Conservation (phyloP, 768 basidiomycete species). For the Lentinus tigrinus region DNA sequence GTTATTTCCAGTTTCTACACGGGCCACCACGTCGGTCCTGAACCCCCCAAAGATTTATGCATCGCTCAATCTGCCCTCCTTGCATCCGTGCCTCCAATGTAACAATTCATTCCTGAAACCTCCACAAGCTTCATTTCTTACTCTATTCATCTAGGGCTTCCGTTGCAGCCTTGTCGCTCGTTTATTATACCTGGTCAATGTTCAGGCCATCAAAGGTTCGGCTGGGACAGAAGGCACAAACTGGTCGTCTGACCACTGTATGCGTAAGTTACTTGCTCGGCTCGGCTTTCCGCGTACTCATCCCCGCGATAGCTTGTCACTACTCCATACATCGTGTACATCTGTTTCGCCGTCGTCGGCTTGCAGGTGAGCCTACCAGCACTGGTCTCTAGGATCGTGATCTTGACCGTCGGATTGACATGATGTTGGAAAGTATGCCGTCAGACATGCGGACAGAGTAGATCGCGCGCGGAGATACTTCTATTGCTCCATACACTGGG, state of each 20-base stretch:
- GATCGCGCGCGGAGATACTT: conserved; percentile 24
- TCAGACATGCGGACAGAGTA: conserved; percentile 23
- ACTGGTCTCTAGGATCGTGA: background rate
- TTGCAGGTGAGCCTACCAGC: conserved; percentile 11
- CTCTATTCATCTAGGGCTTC: conserved; percentile 8
- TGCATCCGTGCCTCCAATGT: conserved; percentile 22
- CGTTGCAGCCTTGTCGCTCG: conserved; percentile 13
- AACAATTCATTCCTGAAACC: background rate
- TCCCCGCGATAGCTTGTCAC: conserved; percentile 9
- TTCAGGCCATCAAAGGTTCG: conserved; percentile 2
- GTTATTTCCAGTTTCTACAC: conserved; percentile 37
- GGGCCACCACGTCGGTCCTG: conserved; percentile 32
- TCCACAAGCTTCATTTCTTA: background rate
- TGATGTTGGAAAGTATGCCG: too few relatives aligned
- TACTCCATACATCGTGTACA: conserved; percentile 18
- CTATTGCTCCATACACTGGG: conserved; percentile 28
- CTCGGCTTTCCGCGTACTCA: too few relatives aligned
- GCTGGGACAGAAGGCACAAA: too few relatives aligned
- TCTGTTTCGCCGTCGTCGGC: conserved; percentile 18
- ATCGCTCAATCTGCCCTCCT: conserved; percentile 44
- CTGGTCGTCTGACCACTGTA: background rate
- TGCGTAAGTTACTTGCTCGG: background rate
- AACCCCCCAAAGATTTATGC: conserved; percentile 40
- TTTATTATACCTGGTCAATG: conserved; percentile 12
- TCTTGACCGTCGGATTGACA: too few relatives aligned